Evolutionary conservation across 2,329 filamentous ascomycete species (phyloP), one percentile per base, ranked within the genome.

Genomic region (Colletotrichum theobromicola): DNA sequence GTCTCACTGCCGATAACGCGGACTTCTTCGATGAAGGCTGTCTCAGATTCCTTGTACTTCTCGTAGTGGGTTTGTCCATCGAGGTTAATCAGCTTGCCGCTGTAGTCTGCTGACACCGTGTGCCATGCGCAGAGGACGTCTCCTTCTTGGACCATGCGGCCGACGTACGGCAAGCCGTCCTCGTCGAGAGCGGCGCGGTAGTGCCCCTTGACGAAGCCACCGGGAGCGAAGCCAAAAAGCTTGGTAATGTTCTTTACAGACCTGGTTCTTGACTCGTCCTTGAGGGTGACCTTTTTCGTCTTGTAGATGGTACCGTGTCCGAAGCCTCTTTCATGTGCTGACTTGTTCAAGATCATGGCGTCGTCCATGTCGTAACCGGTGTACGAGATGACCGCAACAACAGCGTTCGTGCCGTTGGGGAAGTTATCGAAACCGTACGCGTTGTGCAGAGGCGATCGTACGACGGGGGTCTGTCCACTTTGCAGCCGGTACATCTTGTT

Each of bases 331-430:
- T 99, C 97, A 84, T 98, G 95, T 4, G 96, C 93, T 24, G 95
- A 98, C 84, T 98, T 98, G 88, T 98, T 98, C 82, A 99, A 89
- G 82, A 99, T 98, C 96, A 98, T 98, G 82, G 97, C 97, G 86
- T 99, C 97, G 89, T 99, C 97, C 97, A 99, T 99, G 89, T 99
- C 97, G 86, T 98, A 99, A 66, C 96, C 97, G 3, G 96, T 98
- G 84, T 99, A 99, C 1, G 96, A 98, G 77, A 99, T 98, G 83
- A 99, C 97, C 74, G 97, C 97, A 73, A 99, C 97, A 50, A 98
- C 93, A 10, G 95, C 95, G 80, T 99, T 99, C 80, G 92, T 96
- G 32, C 97, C 97, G 82, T 98, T 98, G 69, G 97, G 97, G 84
- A 98, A 99, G 85, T 98, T 98, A 86, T 99, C 97, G 75, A 98